Base-by-base conservation (phyloP, 176 grass and related monocot genomes). In the Oryza brachyantha region DNA sequence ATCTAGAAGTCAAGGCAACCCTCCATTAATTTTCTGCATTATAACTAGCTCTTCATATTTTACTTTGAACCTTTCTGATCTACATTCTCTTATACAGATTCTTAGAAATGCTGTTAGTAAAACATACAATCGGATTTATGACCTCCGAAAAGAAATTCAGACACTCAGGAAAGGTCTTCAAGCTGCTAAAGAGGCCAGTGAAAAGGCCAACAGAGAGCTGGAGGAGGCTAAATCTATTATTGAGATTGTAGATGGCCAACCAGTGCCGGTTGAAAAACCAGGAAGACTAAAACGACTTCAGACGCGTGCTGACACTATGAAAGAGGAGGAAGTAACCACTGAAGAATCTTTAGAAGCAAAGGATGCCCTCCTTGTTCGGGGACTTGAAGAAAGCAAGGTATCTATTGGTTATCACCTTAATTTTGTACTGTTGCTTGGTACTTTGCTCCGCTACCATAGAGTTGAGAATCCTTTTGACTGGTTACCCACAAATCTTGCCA, bases 31-130 rank as follows among this genome's bases (percentile, higher is more conserved):
- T 45, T 84, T 57, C 52, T 57, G 8, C 24, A 6, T 26, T 81
- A 24, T 76, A 50, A 46, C 24, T 17, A 37, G 10, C 24, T 76
- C 13, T 10, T 16, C 32, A 31, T 71, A 0, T 40, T 43, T 39
- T 48, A 61, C 35, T 61, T 61, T 77, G 9, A 83, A 76, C 57
- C n/a, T 77, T 35, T 68, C 48, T 87, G 61, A 67, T 69, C 65
- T 21, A 59, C 26, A 73, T 36, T 16, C 81, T 67, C 34, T 66
- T 80, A 32, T 66, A 6, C 79, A 99, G 96, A 85, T 99, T 89
- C 92, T 99, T 79, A 94, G 90, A 81, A 99, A 95, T 90, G 76
- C 96, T 37, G 84, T 99, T 73, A 93, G 91, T 84, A 99, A 99
- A 83, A 99, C 92, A 64, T 99, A 88, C 85, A 99, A 99, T 86